Evolutionary conservation across 225 moss, liverwort and hornwort species (phyloP).

Genomic region (Antitrichia curtipendula): DNA sequence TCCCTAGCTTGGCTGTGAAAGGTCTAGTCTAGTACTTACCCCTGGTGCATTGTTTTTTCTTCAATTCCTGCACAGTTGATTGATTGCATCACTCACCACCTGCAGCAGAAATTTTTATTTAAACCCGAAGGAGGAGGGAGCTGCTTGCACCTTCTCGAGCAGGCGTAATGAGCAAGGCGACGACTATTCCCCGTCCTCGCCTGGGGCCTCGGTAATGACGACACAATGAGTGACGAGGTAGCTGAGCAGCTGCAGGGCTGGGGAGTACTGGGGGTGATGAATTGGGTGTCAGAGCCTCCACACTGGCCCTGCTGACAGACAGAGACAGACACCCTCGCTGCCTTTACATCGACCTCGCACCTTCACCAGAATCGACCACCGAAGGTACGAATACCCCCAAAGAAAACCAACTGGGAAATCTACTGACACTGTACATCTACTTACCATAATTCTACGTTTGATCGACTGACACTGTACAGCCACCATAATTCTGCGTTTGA

Average conservation of each 20-base stretch:
- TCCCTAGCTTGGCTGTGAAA: background rate
- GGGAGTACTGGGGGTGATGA: background rate
- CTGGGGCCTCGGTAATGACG: background rate
- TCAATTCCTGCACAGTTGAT: background rate
- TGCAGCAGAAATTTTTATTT: background rate
- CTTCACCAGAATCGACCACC: background rate
- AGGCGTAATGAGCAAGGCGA: slow-evolving; percentile 6
- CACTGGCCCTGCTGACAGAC: background rate
- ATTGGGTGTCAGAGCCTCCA: background rate
- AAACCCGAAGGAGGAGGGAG: background rate
- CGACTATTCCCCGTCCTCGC: background rate
- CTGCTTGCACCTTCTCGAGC: background rate
- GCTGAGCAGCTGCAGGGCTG: background rate
- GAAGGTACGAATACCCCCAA: background rate
- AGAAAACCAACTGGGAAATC: background rate
- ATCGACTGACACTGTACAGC: too few relatives aligned
- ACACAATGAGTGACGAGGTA: slow-evolving; percentile 3
- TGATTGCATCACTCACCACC: background rate
- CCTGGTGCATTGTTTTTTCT: background rate
- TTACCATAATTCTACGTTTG: background rate
- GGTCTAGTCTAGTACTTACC: background rate
- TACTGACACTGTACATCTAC: background rate
- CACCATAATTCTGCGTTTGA: background rate
- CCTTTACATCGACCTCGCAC: background rate
- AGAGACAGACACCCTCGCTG: background rate